Conservation (phyloP, 257 asterid species). For the Cruciata laevipes region DNA sequence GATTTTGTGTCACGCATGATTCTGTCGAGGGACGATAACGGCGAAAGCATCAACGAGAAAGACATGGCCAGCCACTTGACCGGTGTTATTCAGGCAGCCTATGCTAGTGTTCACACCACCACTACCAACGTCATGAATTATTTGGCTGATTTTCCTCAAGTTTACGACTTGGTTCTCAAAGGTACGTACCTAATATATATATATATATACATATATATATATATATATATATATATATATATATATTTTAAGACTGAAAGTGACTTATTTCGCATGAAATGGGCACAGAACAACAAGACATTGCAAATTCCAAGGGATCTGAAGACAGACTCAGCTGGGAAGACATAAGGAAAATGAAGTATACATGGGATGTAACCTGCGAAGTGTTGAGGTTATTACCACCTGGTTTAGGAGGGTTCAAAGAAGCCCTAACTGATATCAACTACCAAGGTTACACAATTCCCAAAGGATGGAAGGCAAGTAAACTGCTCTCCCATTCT, state of each 20-base stretch:
- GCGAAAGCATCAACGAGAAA: neutral
- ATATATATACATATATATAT: too few relatives aligned
- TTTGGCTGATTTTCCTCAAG: neutral
- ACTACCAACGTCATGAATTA: conserved; percentile 2
- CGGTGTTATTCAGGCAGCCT: conserved; percentile 4
- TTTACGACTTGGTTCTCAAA: conserved; percentile 4
- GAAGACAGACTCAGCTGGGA: too few relatives aligned
- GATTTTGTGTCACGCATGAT: conserved; percentile 1
- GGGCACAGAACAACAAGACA: neutral
- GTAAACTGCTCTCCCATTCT: neutral
- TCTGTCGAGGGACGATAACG: neutral
- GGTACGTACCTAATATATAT: neutral
- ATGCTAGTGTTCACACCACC: neutral
- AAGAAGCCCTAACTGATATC: conserved; percentile 1
- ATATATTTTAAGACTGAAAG: too few relatives aligned
- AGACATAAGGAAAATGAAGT: conserved; percentile 7
- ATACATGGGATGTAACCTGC: neutral
- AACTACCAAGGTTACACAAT: neutral
- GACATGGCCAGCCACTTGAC: conserved; percentile 6
- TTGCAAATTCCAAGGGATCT: too few relatives aligned
- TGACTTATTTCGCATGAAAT: too few relatives aligned
- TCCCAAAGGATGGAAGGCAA: too few relatives aligned
- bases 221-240: too few relatives aligned
- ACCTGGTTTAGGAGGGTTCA: conserved; percentile 5
- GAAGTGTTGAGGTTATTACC: conserved; percentile 3